Evolutionary conservation across 139 green algal species (phyloP), one percentile per base, ranked within the genome.

Genomic region (Chlorella sp.): DNA sequence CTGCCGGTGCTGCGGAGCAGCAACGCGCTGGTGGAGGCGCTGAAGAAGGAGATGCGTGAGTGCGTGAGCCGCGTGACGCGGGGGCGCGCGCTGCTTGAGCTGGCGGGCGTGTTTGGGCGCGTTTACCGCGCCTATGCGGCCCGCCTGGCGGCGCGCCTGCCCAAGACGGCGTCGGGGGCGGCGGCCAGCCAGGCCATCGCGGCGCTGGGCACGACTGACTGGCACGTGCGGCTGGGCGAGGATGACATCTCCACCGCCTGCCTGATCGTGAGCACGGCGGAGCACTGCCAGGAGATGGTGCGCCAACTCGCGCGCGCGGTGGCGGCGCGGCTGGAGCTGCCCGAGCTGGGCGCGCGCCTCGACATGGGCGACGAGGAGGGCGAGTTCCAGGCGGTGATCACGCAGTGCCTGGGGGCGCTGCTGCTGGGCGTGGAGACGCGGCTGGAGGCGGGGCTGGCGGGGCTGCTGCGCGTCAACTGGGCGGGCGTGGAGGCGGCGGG

Each of bases 241-340:
- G 68, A 79, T 8, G 73, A 86, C 76, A 42, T 78, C 35, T 43
- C 76, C 41, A 83, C 97, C 21, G 74, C 96, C 0, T 95, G 87
- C 74, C 86, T 87, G 62, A 95, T 99, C 73, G 83, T 98, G 67
- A 91, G 90, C 81, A 98, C 95, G 8, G 89, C 91, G 1, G 95
- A 98, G 76, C 97, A 98, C 82, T 99, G 95, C 88, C 68, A 82
- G 25, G 87, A 92, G 42, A 93, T 92, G 19, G 78, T 91, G 33
- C 55, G 66, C 12, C 82, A 77, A n/a, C 77, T 93, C 70, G 85
- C 65, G 1, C 84, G 93, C 58, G 84, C 71, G 7, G 74, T 96
- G 17, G 86, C 78, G 0, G 82, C 83, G 19, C 85, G 81, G 36
- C 85, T 97, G 63, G 80, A 87, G 23, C 86, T 88, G 50, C 84